Evolutionary conservation across 2,329 filamentous ascomycete species (phyloP).

Genomic region (Dactylella cylindrospora): DNA sequence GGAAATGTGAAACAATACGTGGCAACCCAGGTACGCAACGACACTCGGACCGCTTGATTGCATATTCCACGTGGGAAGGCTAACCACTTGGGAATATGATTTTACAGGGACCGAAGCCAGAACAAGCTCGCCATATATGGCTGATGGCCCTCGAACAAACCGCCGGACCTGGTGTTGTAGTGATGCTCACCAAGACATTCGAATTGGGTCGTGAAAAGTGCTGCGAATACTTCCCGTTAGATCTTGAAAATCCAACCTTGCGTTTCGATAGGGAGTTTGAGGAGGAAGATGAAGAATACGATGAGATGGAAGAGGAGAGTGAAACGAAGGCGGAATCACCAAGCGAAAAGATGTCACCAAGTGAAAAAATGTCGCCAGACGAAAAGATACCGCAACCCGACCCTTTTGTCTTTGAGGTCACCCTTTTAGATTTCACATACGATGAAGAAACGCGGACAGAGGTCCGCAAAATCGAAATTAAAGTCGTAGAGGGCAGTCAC

Average conservation of each 20-base stretch:
- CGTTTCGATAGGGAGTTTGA: constrained; percentile 67
- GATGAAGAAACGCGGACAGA: constrained; percentile 65
- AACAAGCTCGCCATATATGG: constrained; percentile 81
- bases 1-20: constrained; percentile 68
- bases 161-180: constrained; percentile 73
- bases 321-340: too few relatives aligned
- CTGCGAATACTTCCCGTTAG: constrained; percentile 78
- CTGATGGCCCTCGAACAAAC: constrained; percentile 89
- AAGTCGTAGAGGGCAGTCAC: constrained; percentile 55
- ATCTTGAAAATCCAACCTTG: constrained; percentile 58
- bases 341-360: too few relatives aligned
- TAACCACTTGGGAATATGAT: not conserved
- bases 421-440: constrained; percentile 60
- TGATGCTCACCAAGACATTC: constrained; percentile 90
- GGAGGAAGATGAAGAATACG: constrained; percentile 58
- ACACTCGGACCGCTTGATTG: too few relatives aligned
- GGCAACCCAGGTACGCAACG: constrained; percentile 73
- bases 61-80: not conserved
- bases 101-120: constrained; percentile 70
- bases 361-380: too few relatives aligned
- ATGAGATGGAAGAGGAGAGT: too few relatives aligned
- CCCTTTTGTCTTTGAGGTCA: constrained; percentile 60
- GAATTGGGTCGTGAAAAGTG: constrained; percentile 81
- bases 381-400: constrained; percentile 17
- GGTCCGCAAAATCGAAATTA: constrained; percentile 70